Evolutionary conservation across 2,329 filamentous ascomycete species (phyloP), one percentile per base, ranked within the genome.

Genomic region (Stagonosporopsis rhizophila): DNA sequence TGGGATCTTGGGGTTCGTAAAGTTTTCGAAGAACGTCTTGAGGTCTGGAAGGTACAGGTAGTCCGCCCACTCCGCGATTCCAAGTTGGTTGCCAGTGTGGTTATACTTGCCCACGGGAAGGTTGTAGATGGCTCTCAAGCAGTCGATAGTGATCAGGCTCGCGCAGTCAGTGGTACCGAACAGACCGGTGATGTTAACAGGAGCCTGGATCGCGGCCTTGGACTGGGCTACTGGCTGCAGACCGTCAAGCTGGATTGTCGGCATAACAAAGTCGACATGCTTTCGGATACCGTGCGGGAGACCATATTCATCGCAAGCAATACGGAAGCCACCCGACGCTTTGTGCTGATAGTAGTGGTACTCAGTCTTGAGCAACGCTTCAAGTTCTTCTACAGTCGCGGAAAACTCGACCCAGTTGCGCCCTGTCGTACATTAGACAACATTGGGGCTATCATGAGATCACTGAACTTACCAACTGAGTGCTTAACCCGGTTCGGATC

Each of bases 21-120:
- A 77, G 58, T 74, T 58, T 25, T 56, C 28, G 61, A 79, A 81
- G 67, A 80, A 82, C 2, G 71, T 58, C 57, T 81, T 65, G 12
- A 82, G 65, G 58, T 81, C 79, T 52, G 78, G 76, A 9, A 72
- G 69, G 44, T 82, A 83, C 17, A 65, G 47, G 27, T 79, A 75
- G 54, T 81, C 79, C 2, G 75, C 74, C 48, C 74, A 71, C 60
- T 82, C 79, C 44, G 79, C 80, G 30, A 83, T 63, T 17, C 65
- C 60, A 11, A 67, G 62, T 27, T 62, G 52, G 20, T 67, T 67
- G 20, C 53, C 49, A 20, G 37, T 59, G 48, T 60, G 58, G 17
- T 61, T 60, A 47, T 58, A 60, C 56, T 56, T 65, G 35, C 54
- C 62, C 12, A 60, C 25, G 6, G 62, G 56, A n/a, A 68, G 41